A percentile compares a stretch with the other conserved stretches of the same genome.
phyloP scores from a whole-genome alignment of 768 basidiomycete species.

The Auriscalpium vulgare region DNA sequence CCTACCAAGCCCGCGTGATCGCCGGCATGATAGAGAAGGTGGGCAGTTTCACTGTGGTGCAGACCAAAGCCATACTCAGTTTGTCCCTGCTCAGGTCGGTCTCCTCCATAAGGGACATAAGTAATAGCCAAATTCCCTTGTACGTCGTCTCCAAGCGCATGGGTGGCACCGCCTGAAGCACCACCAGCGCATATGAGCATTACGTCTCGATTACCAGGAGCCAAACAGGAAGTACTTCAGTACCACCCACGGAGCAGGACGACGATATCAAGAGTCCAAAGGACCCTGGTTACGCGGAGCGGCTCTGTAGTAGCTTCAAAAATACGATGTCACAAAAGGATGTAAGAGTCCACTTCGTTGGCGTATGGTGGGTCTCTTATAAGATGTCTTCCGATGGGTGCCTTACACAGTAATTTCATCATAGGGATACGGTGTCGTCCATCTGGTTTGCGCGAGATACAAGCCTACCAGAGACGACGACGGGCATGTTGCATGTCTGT shows the following conservation, averaged over 20 bases:
- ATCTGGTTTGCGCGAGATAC: constrained; percentile 28
- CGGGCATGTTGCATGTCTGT: constrained; percentile 24
- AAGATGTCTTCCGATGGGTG: not conserved
- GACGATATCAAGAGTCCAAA: too few relatives aligned
- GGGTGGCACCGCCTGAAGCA: not conserved
- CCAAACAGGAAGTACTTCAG: too few relatives aligned
- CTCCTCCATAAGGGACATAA: constrained; percentile 32
- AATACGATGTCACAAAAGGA: too few relatives aligned
- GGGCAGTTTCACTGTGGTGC: not conserved
- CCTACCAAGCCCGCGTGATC: constrained; percentile 34
- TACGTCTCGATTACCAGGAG: not conserved
- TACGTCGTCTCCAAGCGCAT: constrained; percentile 7
- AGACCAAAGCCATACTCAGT: not conserved
- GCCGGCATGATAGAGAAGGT: constrained; percentile 38
- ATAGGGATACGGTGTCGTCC: constrained; percentile 41
- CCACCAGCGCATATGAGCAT: constrained; percentile 29
- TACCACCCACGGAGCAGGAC: too few relatives aligned
- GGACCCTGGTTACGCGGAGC: too few relatives aligned
- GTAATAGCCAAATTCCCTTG: constrained; percentile 35
- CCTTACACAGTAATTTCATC: not conserved
- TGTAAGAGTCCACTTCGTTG: constrained; percentile 34
- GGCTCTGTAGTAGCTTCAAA: too few relatives aligned
- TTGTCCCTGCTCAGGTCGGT: constrained; percentile 27
- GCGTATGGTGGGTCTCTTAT: constrained; percentile 28
- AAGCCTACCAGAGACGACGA: constrained; percentile 25